A percentile compares a stretch with the other conserved stretches of the same genome.
These are phyloP conservation scores for Amauroascus verrucosus DNA, from an alignment of 2,329 filamentous ascomycete genomes.

Conservation along the genomic window DNA sequence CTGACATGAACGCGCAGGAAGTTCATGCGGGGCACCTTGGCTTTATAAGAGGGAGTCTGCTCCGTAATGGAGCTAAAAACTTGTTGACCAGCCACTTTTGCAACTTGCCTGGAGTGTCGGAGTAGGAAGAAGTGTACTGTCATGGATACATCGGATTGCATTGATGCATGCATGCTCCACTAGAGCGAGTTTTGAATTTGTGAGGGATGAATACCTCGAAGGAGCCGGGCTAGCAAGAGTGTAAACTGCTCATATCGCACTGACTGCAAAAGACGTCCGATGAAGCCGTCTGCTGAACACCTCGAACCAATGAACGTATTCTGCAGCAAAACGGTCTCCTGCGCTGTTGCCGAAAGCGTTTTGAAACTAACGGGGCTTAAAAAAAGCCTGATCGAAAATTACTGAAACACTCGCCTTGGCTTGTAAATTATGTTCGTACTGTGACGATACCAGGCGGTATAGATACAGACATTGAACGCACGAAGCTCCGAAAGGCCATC, in stretches of 20 bases:
- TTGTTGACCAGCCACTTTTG: background rate
- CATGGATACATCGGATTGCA: background rate
- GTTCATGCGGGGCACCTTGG: background rate
- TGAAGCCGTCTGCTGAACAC: background rate
- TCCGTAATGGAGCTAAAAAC: background rate
- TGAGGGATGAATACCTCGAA: background rate
- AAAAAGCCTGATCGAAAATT: background rate
- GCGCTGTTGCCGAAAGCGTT: conserved; percentile 11
- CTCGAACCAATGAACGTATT: background rate
- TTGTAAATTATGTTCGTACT: background rate
- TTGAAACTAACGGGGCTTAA: background rate
- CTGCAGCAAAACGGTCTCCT: conserved; percentile 7
- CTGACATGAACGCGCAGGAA: conserved; percentile 1
- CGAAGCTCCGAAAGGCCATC: background rate
- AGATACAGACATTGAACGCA: background rate
- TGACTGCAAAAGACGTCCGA: background rate
- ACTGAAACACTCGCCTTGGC: background rate
- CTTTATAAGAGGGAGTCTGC: no score
- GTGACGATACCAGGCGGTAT: background rate
- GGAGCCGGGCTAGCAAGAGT: background rate
- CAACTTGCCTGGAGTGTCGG: background rate
- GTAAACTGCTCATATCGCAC: background rate
- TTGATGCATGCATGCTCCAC: background rate
- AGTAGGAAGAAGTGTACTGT: background rate
- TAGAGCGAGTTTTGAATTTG: background rate